These are phyloP conservation scores for Globisporangium irregulare DNA, from an alignment of 352 stramenopile species.

Conservation along the genomic window DNA sequence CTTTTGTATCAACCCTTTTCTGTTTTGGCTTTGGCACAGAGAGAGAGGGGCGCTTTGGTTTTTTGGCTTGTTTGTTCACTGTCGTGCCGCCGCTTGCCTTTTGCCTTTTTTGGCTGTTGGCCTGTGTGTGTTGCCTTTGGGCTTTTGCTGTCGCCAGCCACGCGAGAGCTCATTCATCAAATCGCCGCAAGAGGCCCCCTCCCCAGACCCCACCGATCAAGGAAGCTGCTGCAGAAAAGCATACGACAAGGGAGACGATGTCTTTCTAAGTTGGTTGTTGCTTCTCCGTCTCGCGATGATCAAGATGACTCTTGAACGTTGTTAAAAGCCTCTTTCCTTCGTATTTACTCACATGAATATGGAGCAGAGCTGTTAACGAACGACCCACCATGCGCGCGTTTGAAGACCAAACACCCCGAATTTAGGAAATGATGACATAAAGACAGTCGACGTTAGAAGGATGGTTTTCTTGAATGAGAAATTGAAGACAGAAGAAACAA, in stretches of 20 bases:
- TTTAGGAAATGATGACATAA: conserved; percentile 76
- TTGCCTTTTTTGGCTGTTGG: not conserved
- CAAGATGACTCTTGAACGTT: conserved; percentile 77
- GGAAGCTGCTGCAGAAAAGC: conserved; percentile 71
- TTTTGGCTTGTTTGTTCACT: not conserved
- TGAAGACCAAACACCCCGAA: conserved; percentile 52
- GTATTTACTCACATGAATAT: conserved; percentile 60
- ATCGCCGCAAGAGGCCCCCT: conserved; percentile 66
- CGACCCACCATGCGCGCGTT: conserved; percentile 30
- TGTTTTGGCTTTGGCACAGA: no score
- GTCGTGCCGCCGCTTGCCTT: not conserved
- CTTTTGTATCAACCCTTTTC: no score
- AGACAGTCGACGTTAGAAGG: conserved; percentile 72
- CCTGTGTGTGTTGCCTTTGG: not conserved
- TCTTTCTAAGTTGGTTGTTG: conserved; percentile 86
- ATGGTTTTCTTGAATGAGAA: conserved; percentile 82
- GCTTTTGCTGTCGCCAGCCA: not conserved
- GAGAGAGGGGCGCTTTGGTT: not conserved
- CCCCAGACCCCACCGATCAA: conserved; percentile 44
- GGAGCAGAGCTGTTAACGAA: conserved; percentile 40
- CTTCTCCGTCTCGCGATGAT: conserved; percentile 59
- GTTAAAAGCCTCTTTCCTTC: conserved; percentile 56
- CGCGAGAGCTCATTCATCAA: conserved; percentile 47
- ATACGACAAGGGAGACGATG: conserved; percentile 82
- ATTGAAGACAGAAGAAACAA: conserved; percentile 64